A percentile compares a stretch with the other conserved stretches of the same genome.
These are phyloP conservation scores for Abortiporus biennis DNA, from an alignment of 1,284 basidiomycete genomes.

Conservation along the genomic window DNA sequence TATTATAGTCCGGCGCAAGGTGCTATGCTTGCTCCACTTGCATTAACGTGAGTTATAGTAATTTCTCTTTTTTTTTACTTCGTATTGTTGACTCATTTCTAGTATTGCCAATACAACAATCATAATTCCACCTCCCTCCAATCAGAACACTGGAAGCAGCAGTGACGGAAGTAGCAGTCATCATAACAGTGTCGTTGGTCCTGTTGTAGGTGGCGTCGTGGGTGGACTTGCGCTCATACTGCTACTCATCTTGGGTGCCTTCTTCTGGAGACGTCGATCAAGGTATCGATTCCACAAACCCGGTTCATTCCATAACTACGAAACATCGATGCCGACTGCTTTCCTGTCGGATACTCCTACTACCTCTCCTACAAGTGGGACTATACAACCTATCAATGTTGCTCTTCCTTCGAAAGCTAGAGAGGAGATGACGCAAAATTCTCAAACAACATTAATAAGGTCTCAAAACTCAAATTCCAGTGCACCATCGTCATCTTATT, in stretches of 20 bases:
- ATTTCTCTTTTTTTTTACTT: no score
- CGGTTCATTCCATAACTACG: no score
- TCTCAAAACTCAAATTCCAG: background rate
- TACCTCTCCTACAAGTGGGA: no score
- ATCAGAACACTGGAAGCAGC: no score
- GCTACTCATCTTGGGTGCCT: background rate
- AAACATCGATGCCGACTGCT: no score
- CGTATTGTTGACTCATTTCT: no score
- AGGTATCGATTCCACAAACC: no score
- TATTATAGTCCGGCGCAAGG: constrained; percentile 11
- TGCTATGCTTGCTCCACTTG: constrained; percentile 10
- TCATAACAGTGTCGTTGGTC: background rate
- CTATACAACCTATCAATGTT: no score
- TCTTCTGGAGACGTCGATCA: constrained; percentile 3
- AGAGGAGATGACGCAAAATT: no score
- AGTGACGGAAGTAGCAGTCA: background rate
- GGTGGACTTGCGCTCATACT: constrained; percentile 1
- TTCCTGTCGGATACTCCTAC: no score
- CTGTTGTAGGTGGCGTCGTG: constrained; percentile 5
- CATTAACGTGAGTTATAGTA: constrained; percentile 10
- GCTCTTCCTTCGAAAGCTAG: background rate
- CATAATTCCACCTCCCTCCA: background rate
- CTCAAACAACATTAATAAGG: background rate
- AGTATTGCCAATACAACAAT: background rate
- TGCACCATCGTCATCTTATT: no score